A percentile compares a stretch with the other conserved stretches of the same genome.
Evolutionary conservation across 257 asterid genomes (phyloP).

Genomic region (Jacaranda copaia): DNA sequence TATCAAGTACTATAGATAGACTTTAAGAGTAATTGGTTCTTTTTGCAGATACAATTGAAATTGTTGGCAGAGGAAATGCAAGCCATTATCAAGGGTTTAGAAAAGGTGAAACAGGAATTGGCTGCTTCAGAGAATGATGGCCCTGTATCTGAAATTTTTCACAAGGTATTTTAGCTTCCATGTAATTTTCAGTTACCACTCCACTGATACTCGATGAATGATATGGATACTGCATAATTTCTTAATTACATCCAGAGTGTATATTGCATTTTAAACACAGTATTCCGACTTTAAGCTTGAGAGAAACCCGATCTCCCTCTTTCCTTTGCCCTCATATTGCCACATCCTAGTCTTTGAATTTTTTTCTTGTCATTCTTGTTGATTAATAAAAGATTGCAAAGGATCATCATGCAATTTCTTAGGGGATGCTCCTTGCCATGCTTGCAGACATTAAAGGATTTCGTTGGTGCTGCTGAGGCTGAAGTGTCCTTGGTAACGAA

Average conservation of each 20-base stretch:
- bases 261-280: background rate
- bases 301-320: background rate
- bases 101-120: slow-evolving; percentile 89
- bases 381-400: slow-evolving; percentile 18
- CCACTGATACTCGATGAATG: background rate
- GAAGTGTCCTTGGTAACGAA: slow-evolving; percentile 69
- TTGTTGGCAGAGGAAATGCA: slow-evolving; percentile 95
- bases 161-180: slow-evolving; percentile 56
- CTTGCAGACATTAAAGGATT: slow-evolving; percentile 72
- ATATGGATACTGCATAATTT: slow-evolving; percentile 1
- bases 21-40: slow-evolving; percentile 16
- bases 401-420: slow-evolving; percentile 16
- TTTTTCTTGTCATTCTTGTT: background rate
- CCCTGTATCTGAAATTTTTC: slow-evolving; percentile 81
- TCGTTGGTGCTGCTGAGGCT: slow-evolving; percentile 75
- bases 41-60: slow-evolving; percentile 86
- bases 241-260: background rate
- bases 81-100: slow-evolving; percentile 86
- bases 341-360: background rate
- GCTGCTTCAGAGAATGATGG: slow-evolving; percentile 85
- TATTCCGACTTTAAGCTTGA: background rate
- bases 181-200: slow-evolving; percentile 15
- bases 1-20: slow-evolving; percentile 12
- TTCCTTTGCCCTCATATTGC: background rate
- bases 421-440: slow-evolving; percentile 23